Percentiles rank a stretch among this genome's conserved stretches.
These are phyloP conservation scores for Dictyophora rubrovolvata DNA, from an alignment of 768 basidiomycete genomes.

Conservation along the genomic window DNA sequence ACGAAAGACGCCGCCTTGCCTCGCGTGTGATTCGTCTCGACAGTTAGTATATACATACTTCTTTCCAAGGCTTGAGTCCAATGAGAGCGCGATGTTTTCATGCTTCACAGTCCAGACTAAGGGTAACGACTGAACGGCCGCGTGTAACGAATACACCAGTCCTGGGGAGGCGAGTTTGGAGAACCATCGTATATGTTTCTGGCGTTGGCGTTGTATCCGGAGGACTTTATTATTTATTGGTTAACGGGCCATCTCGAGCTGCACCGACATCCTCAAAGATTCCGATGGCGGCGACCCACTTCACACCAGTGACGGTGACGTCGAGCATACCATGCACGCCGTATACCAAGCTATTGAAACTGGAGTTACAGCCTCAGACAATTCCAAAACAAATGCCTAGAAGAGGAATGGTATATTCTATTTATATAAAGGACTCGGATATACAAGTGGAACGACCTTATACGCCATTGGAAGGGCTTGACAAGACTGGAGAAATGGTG, in stretches of 20 bases:
- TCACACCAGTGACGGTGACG: conserved; percentile 52
- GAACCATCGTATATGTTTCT: background rate
- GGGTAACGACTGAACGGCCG: too few species aligned
- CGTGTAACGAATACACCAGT: background rate
- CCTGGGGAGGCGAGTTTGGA: background rate
- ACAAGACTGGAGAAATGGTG: conserved; percentile 51
- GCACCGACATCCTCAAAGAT: conserved; percentile 12
- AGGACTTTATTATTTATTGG: conserved; percentile 6
- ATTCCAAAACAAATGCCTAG: conserved; percentile 13
- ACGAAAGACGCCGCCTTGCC: too few species aligned
- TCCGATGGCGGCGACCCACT: conserved; percentile 24
- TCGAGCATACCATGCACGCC: conserved; percentile 42
- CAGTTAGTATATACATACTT: background rate
- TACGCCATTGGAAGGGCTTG: conserved; percentile 68
- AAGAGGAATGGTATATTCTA: conserved; percentile 50
- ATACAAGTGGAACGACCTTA: conserved; percentile 84
- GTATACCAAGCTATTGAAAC: conserved; percentile 53
- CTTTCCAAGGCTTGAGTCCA: background rate
- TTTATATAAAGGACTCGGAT: conserved; percentile 79
- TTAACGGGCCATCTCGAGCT: conserved; percentile 11
- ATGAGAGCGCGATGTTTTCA: too few species aligned
- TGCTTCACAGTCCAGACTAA: too few species aligned
- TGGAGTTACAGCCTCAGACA: conserved; percentile 39
- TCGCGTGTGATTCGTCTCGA: background rate
- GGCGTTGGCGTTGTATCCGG: background rate